Evolutionary conservation across 192 early-diverging fungal genomes (phyloP).

Genomic region (Linnemannia zychae): DNA sequence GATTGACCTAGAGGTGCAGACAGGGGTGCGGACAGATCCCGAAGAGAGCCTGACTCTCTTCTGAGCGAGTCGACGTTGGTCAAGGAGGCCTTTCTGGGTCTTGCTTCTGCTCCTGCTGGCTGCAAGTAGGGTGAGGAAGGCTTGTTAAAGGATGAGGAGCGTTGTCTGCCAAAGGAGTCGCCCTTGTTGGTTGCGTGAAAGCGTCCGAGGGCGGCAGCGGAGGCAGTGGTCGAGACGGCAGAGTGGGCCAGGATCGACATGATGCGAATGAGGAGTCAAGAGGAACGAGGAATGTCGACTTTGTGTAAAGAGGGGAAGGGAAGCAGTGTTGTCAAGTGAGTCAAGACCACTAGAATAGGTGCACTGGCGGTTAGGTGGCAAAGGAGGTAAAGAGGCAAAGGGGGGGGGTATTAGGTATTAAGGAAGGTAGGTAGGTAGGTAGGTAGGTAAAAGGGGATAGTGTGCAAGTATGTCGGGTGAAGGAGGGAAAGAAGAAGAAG

Average conservation of each 20-base stretch:
- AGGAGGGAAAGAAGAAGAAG: not conserved
- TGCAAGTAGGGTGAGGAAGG: not conserved
- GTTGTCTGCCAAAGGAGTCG: slow-evolving; percentile 27
- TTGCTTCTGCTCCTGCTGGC: not conserved
- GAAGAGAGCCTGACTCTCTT: not conserved
- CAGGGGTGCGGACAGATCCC: slow-evolving; percentile 17
- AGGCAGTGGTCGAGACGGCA: slow-evolving; percentile 23
- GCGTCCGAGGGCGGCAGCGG: slow-evolving; percentile 31
- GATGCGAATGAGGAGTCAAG: not conserved
- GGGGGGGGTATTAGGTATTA: not conserved
- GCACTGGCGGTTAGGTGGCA: not conserved
- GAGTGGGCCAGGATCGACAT: slow-evolving; percentile 26
- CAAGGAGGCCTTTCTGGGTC: not conserved
- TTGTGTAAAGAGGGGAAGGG: not conserved
- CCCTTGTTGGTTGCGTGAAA: slow-evolving; percentile 17
- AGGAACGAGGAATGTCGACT: not conserved
- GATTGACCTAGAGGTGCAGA: not conserved
- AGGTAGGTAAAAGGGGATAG: not conserved
- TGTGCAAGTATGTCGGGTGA: not conserved
- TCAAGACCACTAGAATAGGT: no score
- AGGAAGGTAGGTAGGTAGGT: no score
- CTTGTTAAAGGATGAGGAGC: slow-evolving; percentile 39
- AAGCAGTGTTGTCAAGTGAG: not conserved
- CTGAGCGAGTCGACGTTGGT: not conserved
- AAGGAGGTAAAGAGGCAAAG: no score